Base-by-base conservation (phyloP, 1,284 basidiomycete genomes). In the Melampsora larici-populina region DNA sequence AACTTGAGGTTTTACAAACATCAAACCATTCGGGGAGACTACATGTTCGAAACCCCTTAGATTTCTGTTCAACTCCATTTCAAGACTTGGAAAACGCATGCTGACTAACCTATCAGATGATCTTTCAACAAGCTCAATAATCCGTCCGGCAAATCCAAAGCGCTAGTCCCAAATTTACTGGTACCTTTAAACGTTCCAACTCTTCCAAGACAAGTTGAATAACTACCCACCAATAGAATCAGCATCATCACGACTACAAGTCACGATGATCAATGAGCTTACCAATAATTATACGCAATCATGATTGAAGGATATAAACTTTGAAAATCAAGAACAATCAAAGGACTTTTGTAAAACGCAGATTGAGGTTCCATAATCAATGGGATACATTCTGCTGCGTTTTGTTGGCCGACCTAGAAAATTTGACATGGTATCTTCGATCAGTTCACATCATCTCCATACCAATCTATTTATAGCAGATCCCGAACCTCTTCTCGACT, bases 261-360 rank as follows among this genome's bases (percentile, higher is more conserved):
- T 24, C 74, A 31, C 15, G 33, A 15, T n/a, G n/a, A 73, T 29
- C n/a, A 79, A 26, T 81, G 31, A 6, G 58, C 95, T 83, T 93
- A 97, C 82, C 94, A 97, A 83, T 94, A 94, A 83, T 98, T 98
- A 86, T 98, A 96, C 7, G 94, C 95, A 81, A 99, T 97, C 94
- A 98, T 98, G 81, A 98, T 88, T 0, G 93, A 95, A 0, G 97
- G 96, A 83, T 99, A 98, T 40, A 99, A 87, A 1, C 91, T 93
- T 83, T 97, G 94, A 83, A 98, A 99, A 84, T 99, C 97, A 72
- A 99, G 87, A 8, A 96, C 94, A 29, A 96, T 85, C 48, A 97
- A 87, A 1, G 97, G 96, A 80, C 92, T 92, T 66, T 89, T 92
- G 85, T 97, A 99, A 82, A 94, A 96, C 4, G 92, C 92, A 0